Base-by-base conservation (phyloP, 2,329 filamentous ascomycete genomes). In the Diplodia corticola region DNA sequence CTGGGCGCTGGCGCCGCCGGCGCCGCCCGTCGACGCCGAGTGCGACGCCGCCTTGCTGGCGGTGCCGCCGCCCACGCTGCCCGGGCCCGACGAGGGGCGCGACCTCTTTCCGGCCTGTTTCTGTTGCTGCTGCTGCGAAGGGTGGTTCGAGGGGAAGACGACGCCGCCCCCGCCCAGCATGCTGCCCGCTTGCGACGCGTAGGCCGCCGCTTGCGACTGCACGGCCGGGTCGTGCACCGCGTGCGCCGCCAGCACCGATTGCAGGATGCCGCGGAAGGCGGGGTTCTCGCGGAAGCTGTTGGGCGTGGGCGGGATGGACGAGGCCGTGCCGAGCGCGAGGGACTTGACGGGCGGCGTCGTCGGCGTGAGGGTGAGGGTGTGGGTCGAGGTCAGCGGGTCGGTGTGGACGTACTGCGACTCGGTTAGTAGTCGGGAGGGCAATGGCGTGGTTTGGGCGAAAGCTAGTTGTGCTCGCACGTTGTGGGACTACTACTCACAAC, bases 191-290 rank as follows among this genome's bases (percentile, higher is more conserved):
- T 84, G 83, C 2, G 85, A 88, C 5, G 83, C 83, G 79, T 87
- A 88, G 63, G 86, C 84, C 46, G 84, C 80, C 3, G 86, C 87
- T 75, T 88, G 85, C 2, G 83, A 83, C 68, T 84, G 79, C 12
- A 87, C 82, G 22, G 82, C 80, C 0, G 85, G 85, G 68, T 89
- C 87, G 60, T 82, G 73, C 22, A 80, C 77, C 1, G 86, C 86
- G 72, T 88, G 76, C 40, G 83, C 75, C 30, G 80, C 76, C 65
- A 88, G 77, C 6, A 88, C 83, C 3, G 82, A 81, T 70, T 88
- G 84, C 0, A 89, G 76, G 60, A 87, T 83, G 12, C 78, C 72
- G 22, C 87, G 76, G 73, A 89, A 88, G 3, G 79, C 75, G 0
- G 79, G 81, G 72, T 89, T 89, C 69, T 86, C 82, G 33, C 75